Evolutionary conservation across 2,329 filamentous ascomycete species (phyloP).

Genomic region (Lasiodiplodia theobromae): DNA sequence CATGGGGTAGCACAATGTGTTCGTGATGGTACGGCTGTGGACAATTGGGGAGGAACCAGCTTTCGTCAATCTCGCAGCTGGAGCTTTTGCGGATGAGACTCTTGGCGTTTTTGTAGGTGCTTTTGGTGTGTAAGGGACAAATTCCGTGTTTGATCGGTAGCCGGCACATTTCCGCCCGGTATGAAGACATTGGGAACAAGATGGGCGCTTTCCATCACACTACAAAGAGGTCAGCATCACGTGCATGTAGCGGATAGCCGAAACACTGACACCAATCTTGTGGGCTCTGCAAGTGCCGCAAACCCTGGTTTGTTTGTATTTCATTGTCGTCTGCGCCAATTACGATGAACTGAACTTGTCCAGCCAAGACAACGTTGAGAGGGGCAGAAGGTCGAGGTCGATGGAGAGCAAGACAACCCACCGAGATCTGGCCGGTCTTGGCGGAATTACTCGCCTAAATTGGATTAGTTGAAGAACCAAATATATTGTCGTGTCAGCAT

Average conservation of each 20-base stretch:
- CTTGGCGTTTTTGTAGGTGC: not conserved
- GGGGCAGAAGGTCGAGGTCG: not conserved
- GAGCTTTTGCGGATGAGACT: not conserved
- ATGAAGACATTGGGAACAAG: constrained; percentile 37
- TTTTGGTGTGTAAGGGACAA: constrained; percentile 32
- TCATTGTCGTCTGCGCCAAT: constrained; percentile 9
- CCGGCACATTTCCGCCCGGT: constrained; percentile 37
- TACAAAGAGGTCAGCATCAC: constrained; percentile 20
- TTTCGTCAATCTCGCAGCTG: not conserved
- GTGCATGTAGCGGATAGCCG: not conserved
- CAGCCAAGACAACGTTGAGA: not conserved
- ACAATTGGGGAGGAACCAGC: no score
- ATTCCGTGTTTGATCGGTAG: constrained; percentile 35
- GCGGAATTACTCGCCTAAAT: not conserved
- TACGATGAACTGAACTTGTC: not conserved
- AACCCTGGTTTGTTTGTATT: constrained; percentile 18
- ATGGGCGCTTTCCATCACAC: constrained; percentile 40
- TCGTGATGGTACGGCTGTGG: not conserved
- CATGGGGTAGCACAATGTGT: not conserved
- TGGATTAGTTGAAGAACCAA: not conserved
- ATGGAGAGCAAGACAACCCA: not conserved
- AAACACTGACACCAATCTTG: constrained; percentile 26
- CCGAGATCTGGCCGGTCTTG: constrained; percentile 2
- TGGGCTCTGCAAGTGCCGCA: constrained; percentile 28
- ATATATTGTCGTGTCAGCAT: no score